Evolutionary conservation across 352 stramenopile species (phyloP), one percentile per base, ranked within the genome.

Genomic region (Phytophthora pini): DNA sequence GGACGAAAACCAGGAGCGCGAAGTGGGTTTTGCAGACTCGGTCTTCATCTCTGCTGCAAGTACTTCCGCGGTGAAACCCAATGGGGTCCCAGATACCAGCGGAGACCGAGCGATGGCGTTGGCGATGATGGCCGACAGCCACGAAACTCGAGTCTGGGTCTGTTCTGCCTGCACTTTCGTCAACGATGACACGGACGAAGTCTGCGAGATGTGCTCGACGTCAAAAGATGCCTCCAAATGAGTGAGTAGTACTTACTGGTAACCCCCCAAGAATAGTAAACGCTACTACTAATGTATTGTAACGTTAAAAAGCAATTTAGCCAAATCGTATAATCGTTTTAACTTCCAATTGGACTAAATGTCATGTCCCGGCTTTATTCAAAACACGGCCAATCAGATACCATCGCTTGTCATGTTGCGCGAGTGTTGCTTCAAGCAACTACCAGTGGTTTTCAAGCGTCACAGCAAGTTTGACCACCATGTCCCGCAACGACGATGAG

Each of bases 1-100:
- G 44, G 76, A 75, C 5, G 83, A 88, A 43, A 77, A 77, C 26
- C 54, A 79, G 20, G 76, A 90, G 61, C 84, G 82, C 9, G 84
- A 95, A 57, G 72, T 93, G 0, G 87, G 87, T 0, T 95, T 95
- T 57, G 67, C 76, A 27, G 75, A 92, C 57, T 93, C 84, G 24
- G 82, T 91, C 6, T 91, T 93, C 38, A 56, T 92, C 7, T 79
- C 74, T 4, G 38, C 47, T 13, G 15, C 48, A 8, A 57, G 26
- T 12, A 51, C 7, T 41, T 1, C 40, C 5, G 43, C 17, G 0
- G n/a, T 17, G 24, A 61, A 38, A 47, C n/a, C 41, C 20, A 40
- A 54, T 34, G 24, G 32, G 26, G 8, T 15, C 11, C 56, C 65
- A 26, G 60, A 72, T 38, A 68, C 59, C 0, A 73, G 65, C 29